Conservation (phyloP, 2,329 filamentous ascomycete species). For the Gyromitra esculenta region DNA sequence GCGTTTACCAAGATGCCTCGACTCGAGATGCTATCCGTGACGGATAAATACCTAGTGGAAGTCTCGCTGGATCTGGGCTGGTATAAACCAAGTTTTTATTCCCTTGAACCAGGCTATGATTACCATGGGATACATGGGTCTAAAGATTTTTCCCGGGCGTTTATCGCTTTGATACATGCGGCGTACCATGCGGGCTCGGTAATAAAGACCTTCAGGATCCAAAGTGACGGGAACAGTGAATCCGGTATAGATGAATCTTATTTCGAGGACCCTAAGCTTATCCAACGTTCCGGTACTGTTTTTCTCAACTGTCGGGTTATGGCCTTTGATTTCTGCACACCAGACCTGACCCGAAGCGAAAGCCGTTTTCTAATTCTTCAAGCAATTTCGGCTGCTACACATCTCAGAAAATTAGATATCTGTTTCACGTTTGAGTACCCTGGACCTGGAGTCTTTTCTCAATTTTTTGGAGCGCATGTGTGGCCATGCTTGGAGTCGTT, state of each 20-base stretch:
- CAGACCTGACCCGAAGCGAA: background rate
- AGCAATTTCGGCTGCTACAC: background rate
- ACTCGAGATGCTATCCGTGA: background rate
- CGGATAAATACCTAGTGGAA: background rate
- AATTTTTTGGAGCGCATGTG: background rate
- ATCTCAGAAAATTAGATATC: background rate
- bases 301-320: conserved; percentile 6
- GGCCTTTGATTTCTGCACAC: background rate
- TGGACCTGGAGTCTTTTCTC: background rate
- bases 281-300: background rate
- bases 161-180: background rate
- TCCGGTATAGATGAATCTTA: background rate
- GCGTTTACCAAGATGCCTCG: background rate
- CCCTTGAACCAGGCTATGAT: background rate
- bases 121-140: background rate
- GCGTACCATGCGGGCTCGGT: background rate
- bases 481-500: background rate
- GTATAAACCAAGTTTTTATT: background rate
- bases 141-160: background rate
- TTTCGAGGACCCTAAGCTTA: background rate
- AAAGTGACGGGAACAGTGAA: background rate
- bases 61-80: background rate
- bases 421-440: background rate
- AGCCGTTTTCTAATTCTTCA: background rate
- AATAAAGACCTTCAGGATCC: background rate